Evolutionary conservation across 768 basidiomycete species (phyloP).

Genomic region (Steccherinum ochraceum): DNA sequence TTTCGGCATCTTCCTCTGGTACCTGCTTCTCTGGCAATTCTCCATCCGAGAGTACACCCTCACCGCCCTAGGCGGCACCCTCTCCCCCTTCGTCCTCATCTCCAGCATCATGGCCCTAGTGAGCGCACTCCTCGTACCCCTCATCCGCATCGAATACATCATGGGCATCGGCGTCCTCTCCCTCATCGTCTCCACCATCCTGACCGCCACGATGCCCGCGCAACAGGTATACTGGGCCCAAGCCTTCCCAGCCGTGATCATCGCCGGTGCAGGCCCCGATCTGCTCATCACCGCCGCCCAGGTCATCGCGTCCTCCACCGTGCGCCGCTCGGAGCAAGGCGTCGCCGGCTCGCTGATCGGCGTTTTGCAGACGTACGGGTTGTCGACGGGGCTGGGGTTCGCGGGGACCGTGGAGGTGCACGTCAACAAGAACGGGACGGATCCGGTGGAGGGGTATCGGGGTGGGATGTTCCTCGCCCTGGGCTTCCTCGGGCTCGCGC

Average conservation of each 20-base stretch:
- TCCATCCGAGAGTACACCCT: slow-evolving; percentile 1
- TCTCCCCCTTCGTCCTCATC: neutral
- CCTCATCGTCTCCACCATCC: neutral
- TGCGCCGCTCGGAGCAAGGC: slow-evolving; percentile 4
- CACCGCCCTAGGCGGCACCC: neutral
- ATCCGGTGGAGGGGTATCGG: slow-evolving; percentile 7
- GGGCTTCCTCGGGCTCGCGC: slow-evolving; percentile 6
- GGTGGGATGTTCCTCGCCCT: slow-evolving; percentile 6
- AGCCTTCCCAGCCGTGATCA: neutral
- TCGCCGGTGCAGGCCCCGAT: slow-evolving; percentile 5
- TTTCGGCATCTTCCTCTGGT: slow-evolving; percentile 7
- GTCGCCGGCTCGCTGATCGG: slow-evolving; percentile 8
- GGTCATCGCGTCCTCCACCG: slow-evolving; percentile 5
- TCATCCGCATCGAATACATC: no score
- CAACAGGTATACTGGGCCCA: slow-evolving; percentile 8
- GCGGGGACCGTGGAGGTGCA: slow-evolving; percentile 10
- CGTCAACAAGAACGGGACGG: slow-evolving; percentile 4
- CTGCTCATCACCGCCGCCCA: slow-evolving; percentile 1
- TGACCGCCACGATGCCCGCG: slow-evolving; percentile 6
- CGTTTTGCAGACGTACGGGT: slow-evolving; percentile 7
- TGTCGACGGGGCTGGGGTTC: slow-evolving; percentile 10
- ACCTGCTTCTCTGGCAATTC: slow-evolving; percentile 1
- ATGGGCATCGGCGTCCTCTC: slow-evolving; percentile 1
- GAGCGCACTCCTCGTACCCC: slow-evolving; percentile 4
- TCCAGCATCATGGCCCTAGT: neutral